Evolutionary conservation across 768 basidiomycete genomes (phyloP).

Genomic region (Tephrocybe sp.): DNA sequence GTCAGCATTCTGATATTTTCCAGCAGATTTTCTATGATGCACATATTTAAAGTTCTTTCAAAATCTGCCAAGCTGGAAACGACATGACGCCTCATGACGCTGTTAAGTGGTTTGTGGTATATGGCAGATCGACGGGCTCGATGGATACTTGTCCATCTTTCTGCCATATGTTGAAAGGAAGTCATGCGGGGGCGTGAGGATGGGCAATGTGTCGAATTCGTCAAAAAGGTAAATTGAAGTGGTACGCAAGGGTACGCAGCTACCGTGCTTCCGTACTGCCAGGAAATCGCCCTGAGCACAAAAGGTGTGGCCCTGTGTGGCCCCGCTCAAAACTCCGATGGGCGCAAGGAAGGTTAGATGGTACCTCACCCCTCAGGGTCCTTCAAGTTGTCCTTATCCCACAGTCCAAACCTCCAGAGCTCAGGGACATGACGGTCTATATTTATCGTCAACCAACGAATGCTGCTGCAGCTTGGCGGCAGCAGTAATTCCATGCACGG

Average conservation of each 20-base stretch:
- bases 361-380: neutral
- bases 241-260: neutral
- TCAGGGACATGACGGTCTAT: neutral
- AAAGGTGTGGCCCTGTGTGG: too few relatives aligned
- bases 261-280: too few relatives aligned
- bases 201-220: neutral
- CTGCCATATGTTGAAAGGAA: neutral
- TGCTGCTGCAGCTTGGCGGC: too few relatives aligned
- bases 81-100: too few relatives aligned
- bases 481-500: too few relatives aligned
- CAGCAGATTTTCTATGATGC: neutral
- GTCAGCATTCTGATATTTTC: neutral
- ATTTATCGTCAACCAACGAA: neutral
- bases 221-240: neutral
- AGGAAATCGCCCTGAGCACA: too few relatives aligned
- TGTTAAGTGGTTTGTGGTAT: neutral
- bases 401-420: too few relatives aligned
- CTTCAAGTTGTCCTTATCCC: too few relatives aligned
- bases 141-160: neutral
- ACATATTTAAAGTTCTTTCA: conserved; percentile 1
- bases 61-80: neutral
- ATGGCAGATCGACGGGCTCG: neutral
- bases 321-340: neutral
- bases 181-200: neutral
- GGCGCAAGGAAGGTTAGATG: neutral